Evolutionary conservation across 2,329 filamentous ascomycete genomes (phyloP), one percentile per base, ranked within the genome.

Genomic region (Fusarium hostae): DNA sequence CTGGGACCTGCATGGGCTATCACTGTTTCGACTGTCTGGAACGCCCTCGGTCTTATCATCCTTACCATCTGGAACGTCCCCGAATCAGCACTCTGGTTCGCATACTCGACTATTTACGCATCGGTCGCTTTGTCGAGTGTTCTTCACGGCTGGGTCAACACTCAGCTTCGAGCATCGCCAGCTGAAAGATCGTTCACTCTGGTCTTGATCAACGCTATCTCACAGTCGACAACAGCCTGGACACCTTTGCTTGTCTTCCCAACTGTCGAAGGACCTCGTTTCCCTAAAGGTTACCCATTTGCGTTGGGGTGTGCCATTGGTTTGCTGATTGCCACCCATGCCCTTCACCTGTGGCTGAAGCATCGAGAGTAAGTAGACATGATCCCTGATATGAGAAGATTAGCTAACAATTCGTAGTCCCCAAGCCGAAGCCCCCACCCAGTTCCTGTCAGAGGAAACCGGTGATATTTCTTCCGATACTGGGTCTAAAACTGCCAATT

Each of bases 141-240:
- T 6, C 78, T 89, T 10, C 85, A 88, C 59, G 86, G 87, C 6
- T 89, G 87, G 86, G 83, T 87, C 6, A 89, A 89, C 65, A 85
- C 81, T 15, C 80, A 84, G 37, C 76, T 88, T 4, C 81, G 82
- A 26, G 79, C 82, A 22, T 83, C 83, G 2, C 82, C 83, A 0
- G 83, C 82, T 1, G 83, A 88, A 63, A 78, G 87, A 9, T 81
- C 86, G 0, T 82, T 88, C 54, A 84, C 82, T 0, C 75, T 89
- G 9, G 83, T 88, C 7, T 74, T 86, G 26, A 84, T 88, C 67
- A 89, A 87, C 51, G 80, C 82, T 0, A 78, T 89, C n/a, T 81
- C 86, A 0, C 86, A 88, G 74, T 87, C 84, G 1, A 86, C 86
- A 1, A 89, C 86, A 0, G 86, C 85, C 0, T 90, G 87, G 87